Conservation (phyloP, 805 yeast genomes). For the Cyberlindnera subsufficiens region DNA sequence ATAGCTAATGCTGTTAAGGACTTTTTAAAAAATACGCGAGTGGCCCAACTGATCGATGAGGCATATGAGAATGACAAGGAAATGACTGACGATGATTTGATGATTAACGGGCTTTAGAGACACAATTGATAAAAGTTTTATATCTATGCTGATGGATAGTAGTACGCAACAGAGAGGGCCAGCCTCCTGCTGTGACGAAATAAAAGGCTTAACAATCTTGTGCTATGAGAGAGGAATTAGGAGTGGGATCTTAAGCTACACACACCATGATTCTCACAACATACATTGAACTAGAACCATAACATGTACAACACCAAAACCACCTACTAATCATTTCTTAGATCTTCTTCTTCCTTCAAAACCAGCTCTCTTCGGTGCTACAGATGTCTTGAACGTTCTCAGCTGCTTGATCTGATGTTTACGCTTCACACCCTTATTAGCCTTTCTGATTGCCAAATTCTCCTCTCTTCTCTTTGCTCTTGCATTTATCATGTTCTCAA, state of each 20-base stretch:
- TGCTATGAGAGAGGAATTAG: background rate
- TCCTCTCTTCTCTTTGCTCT: slow-evolving; percentile 88
- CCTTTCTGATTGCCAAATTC: slow-evolving; percentile 79
- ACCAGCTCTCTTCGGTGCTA: slow-evolving; percentile 70
- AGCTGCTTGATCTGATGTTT: slow-evolving; percentile 66
- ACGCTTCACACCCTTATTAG: slow-evolving; percentile 75
- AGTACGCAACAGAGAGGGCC: background rate
- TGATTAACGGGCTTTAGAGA: slow-evolving; percentile 12
- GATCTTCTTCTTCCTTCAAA: slow-evolving; percentile 60
- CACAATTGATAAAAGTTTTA: too few relatives aligned
- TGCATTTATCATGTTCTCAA: slow-evolving; percentile 66
- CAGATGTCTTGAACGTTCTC: slow-evolving; percentile 54
- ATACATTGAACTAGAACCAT: background rate
- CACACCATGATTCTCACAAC: background rate
- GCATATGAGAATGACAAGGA: slow-evolving; percentile 4
- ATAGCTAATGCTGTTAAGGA: slow-evolving; percentile 18
- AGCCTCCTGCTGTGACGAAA: too few relatives aligned
- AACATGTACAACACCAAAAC: background rate
- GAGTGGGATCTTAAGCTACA: background rate
- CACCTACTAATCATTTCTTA: slow-evolving; percentile 2
- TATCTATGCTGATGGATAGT: too few relatives aligned
- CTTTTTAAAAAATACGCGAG: slow-evolving; percentile 9
- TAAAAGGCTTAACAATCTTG: too few relatives aligned
- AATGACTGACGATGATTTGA: slow-evolving; percentile 10
- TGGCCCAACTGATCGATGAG: slow-evolving; percentile 2